A percentile compares a stretch with the other conserved stretches of the same genome.
These are phyloP conservation scores for Oryza rufipogon DNA, from an alignment of 176 grass and related monocot species.

Conservation along the genomic window DNA sequence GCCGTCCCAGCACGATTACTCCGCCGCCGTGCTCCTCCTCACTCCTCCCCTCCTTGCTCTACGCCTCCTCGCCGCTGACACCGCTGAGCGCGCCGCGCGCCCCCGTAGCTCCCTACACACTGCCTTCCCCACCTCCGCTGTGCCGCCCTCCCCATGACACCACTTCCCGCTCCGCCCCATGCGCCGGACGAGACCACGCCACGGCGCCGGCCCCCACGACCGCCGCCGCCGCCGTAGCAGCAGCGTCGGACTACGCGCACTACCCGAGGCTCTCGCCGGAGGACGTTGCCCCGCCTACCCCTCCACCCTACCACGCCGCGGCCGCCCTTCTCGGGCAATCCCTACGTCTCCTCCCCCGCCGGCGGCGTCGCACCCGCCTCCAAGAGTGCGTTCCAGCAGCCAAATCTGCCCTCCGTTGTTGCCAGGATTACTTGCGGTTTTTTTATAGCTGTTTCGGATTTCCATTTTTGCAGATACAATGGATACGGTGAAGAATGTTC, in stretches of 20 bases:
- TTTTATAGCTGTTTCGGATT: background rate
- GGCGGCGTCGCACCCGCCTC: conserved; percentile 31
- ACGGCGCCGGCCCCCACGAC: background rate
- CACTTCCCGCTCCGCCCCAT: too few species aligned
- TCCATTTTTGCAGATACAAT: conserved; percentile 59
- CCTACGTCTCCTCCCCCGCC: conserved; percentile 65
- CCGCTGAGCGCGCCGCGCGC: too few species aligned
- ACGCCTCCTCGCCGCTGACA: too few species aligned
- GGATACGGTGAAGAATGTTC: conserved; percentile 77
- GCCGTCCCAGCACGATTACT: too few species aligned
- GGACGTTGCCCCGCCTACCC: conserved; percentile 56
- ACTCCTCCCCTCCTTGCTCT: too few species aligned
- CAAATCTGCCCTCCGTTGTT: background rate
- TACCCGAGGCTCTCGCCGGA: conserved; percentile 64
- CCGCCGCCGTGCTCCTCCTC: too few species aligned
- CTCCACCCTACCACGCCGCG: conserved; percentile 46
- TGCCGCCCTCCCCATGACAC: too few species aligned
- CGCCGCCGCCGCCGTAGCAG: background rate
- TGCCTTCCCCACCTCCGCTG: too few species aligned
- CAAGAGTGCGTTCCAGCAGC: conserved; percentile 53
- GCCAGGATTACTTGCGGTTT: background rate
- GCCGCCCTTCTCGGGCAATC: conserved; percentile 64
- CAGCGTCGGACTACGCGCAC: conserved; percentile 36
- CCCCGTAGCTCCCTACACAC: too few species aligned
- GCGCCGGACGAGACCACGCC: conserved; percentile 12